Evolutionary conservation across 2,329 filamentous ascomycete species (phyloP).

Genomic region (Claviceps maximensis): DNA sequence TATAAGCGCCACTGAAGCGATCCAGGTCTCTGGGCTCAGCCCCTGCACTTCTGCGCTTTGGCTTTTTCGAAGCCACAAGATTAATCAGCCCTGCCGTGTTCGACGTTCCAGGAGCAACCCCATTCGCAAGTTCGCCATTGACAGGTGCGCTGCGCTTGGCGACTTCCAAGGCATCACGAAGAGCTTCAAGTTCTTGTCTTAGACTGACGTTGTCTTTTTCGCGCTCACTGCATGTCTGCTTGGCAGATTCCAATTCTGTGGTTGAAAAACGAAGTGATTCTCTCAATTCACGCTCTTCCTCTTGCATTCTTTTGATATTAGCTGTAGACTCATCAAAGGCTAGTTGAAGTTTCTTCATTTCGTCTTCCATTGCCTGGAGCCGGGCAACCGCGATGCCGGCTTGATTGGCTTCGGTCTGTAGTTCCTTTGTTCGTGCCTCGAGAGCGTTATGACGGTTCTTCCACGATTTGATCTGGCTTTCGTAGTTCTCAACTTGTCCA

Average conservation of each 20-base stretch:
- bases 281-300: slow-evolving; percentile 77
- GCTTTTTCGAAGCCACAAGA: slow-evolving; percentile 91
- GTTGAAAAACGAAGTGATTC: slow-evolving; percentile 71
- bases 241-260: slow-evolving; percentile 67
- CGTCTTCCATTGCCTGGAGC: slow-evolving; percentile 81
- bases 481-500: slow-evolving; percentile 87
- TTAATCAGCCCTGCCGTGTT: slow-evolving; percentile 77
- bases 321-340: slow-evolving; percentile 82
- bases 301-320: slow-evolving; percentile 87
- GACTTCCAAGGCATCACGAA: slow-evolving; percentile 84
- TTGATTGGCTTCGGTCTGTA: slow-evolving; percentile 94
- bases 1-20: slow-evolving; percentile 84
- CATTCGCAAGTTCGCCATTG: slow-evolving; percentile 45
- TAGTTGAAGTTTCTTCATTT: slow-evolving; percentile 82
- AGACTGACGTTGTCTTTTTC: slow-evolving; percentile 79
- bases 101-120: slow-evolving; percentile 29
- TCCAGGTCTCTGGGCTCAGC: slow-evolving; percentile 75
- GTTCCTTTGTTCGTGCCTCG: slow-evolving; percentile 80
- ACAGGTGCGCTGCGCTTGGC: slow-evolving; percentile 66
- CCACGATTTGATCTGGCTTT: slow-evolving; percentile 91
- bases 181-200: slow-evolving; percentile 74
- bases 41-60: slow-evolving; percentile 84
- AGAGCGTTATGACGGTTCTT: slow-evolving; percentile 82
- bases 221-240: slow-evolving; percentile 58
- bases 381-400: slow-evolving; percentile 89